Conservation (phyloP, 2,329 filamentous ascomycete genomes). For the Sporothrix euskadiensis region DNA sequence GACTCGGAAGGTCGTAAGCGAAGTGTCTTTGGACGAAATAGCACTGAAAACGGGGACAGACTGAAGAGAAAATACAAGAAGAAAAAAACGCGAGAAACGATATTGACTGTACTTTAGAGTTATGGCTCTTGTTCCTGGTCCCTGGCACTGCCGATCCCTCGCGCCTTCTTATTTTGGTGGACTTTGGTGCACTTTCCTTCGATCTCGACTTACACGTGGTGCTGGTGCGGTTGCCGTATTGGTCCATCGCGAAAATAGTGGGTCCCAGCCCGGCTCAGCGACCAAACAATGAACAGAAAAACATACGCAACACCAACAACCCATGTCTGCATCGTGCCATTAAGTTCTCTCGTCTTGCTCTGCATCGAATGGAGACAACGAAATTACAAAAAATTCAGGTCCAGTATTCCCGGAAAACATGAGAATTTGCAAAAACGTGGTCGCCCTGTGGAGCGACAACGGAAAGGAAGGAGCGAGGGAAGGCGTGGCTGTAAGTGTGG, state of each 20-base stretch:
- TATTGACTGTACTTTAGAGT: not conserved
- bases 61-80: not conserved
- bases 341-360: not conserved
- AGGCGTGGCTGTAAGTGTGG: not conserved
- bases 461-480: too few relatives aligned
- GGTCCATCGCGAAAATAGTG: slow-evolving; percentile 7
- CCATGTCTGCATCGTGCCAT: not conserved
- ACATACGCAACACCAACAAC: not conserved
- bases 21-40: not conserved
- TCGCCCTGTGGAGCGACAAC: not conserved
- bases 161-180: slow-evolving; percentile 2
- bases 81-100: not conserved
- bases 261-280: not conserved
- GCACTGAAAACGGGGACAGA: not conserved
- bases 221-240: slow-evolving; percentile 25
- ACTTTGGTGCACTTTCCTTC: not conserved
- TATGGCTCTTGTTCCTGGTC: slow-evolving; percentile 8
- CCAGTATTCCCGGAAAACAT: not conserved
- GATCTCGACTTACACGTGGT: slow-evolving; percentile 26
- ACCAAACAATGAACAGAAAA: not conserved
- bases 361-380: not conserved
- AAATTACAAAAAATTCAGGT: not conserved
- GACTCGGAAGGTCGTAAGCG: slow-evolving; percentile 10
- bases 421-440: slow-evolving; percentile 14
- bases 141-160: slow-evolving; percentile 18